Evolutionary conservation across 2,329 filamentous ascomycete genomes (phyloP).

Genomic region (Aureobasidium lini): DNA sequence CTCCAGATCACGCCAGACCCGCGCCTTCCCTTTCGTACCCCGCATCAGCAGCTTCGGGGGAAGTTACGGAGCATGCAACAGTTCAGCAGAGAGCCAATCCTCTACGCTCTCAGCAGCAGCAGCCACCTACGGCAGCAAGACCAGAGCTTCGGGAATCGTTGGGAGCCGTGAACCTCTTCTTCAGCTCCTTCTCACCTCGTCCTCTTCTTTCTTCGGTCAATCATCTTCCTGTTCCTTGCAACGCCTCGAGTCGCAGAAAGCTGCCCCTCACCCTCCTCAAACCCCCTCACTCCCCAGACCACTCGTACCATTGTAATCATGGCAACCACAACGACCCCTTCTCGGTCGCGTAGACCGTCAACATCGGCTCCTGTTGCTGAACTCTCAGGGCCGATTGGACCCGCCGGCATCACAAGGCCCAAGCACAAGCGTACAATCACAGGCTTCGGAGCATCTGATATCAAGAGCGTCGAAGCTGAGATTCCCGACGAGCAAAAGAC

Average conservation of each 20-base stretch:
- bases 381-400: slow-evolving; percentile 74
- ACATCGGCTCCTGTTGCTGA: slow-evolving; percentile 77
- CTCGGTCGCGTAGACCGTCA: slow-evolving; percentile 72
- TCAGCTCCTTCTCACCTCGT: not conserved
- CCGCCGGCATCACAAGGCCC: slow-evolving; percentile 74
- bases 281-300: not conserved
- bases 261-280: not conserved
- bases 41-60: slow-evolving; percentile 1
- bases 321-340: slow-evolving; percentile 27
- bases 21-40: not conserved
- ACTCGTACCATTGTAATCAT: slow-evolving; percentile 14
- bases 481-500: slow-evolving; percentile 85
- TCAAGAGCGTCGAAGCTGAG: slow-evolving; percentile 84
- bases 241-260: not conserved
- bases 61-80: not conserved
- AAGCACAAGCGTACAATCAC: slow-evolving; percentile 98
- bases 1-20: not conserved
- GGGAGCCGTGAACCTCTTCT: slow-evolving; percentile 2
- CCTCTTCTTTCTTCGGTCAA: slow-evolving; percentile 6
- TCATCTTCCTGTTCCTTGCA: not conserved
- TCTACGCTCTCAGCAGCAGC: not conserved
- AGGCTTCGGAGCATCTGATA: slow-evolving; percentile 82
- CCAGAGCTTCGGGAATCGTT: slow-evolving; percentile 6
- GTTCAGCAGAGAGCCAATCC: not conserved
- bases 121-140: slow-evolving; percentile 1